These are phyloP conservation scores for Lactifluus hygrophoroides DNA, from an alignment of 768 basidiomycete genomes.

Conservation along the genomic window DNA sequence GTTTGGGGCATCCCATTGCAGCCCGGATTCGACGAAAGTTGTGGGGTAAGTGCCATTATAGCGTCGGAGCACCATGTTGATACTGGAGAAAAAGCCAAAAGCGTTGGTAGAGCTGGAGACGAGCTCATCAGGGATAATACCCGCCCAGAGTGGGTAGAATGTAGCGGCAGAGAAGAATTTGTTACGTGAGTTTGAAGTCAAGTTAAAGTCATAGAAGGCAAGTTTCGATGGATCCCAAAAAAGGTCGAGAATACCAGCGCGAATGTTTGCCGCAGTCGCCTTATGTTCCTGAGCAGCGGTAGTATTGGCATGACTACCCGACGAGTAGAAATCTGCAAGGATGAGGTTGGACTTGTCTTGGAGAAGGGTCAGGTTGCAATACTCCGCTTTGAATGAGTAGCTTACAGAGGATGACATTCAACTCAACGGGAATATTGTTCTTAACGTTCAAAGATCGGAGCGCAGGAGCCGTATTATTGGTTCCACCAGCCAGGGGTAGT, in stretches of 20 bases:
- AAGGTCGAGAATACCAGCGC: conserved; percentile 72
- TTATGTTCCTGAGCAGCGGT: conserved; percentile 42
- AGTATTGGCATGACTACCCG: conserved; percentile 28
- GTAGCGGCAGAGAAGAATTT: conserved; percentile 62
- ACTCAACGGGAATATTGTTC: conserved; percentile 60
- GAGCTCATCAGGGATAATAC: conserved; percentile 71
- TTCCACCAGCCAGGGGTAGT: conserved; percentile 33
- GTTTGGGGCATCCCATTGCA: conserved; percentile 90
- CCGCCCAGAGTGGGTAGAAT: conserved; percentile 83
- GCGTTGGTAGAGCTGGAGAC: conserved; percentile 47
- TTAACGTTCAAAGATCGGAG: conserved; percentile 65
- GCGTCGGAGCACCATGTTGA: conserved; percentile 71
- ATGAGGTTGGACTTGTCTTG: conserved; percentile 56
- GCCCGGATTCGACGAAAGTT: conserved; percentile 68
- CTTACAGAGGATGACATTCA: conserved; percentile 83
- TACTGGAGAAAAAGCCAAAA: conserved; percentile 61
- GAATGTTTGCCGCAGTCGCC: conserved; percentile 46
- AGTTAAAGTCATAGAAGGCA: conserved; percentile 90
- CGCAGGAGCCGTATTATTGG: conserved; percentile 40
- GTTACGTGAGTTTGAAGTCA: conserved; percentile 57
- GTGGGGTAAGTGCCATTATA: conserved; percentile 85
- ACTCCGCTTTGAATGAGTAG: conserved; percentile 13
- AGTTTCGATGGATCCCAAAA: conserved; percentile 75
- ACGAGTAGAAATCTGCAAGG: conserved; percentile 52
- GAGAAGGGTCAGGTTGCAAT: background rate